Evolutionary conservation across 2,329 filamentous ascomycete species (phyloP).

Genomic region (Monosporascus sp.): DNA sequence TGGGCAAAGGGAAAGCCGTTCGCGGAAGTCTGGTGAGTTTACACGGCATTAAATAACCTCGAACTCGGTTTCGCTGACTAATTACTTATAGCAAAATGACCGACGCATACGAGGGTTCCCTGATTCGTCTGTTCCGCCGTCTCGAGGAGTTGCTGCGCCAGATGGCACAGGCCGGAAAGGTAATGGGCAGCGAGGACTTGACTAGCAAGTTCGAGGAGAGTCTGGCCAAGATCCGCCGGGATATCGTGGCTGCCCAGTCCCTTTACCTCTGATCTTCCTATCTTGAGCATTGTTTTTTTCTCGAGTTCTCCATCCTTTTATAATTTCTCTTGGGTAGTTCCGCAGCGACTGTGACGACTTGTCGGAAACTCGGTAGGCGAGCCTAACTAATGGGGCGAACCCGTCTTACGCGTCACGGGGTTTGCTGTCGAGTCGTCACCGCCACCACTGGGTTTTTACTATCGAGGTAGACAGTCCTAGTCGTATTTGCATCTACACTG

Average conservation of each 20-base stretch:
- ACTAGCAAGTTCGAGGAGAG: constrained; percentile 87
- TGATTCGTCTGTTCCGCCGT: constrained; percentile 93
- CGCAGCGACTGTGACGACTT: background rate
- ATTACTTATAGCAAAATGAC: constrained; percentile 83
- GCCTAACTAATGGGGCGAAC: no score
- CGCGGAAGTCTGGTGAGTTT: constrained; percentile 84
- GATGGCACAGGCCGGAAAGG: constrained; percentile 91
- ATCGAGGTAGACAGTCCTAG: background rate
- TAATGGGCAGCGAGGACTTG: constrained; percentile 95
- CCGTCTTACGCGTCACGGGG: no score
- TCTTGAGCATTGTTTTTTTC: background rate
- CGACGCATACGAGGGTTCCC: constrained; percentile 91
- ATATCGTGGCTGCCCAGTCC: constrained; percentile 92
- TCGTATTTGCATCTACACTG: constrained; percentile 2
- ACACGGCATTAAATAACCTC: background rate
- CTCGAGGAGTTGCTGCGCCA: constrained; percentile 91
- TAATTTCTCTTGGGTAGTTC: background rate
- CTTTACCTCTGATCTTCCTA: constrained; percentile 65
- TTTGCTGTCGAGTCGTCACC: no score
- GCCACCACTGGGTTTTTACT: no score
- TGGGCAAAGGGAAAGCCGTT: constrained; percentile 92
- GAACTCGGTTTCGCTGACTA: background rate
- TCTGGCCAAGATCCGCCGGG: constrained; percentile 78
- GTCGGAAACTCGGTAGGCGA: no score
- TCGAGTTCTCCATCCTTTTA: background rate